Evolutionary conservation across 352 stramenopile genomes (phyloP), one percentile per base, ranked within the genome.

Genomic region (Nothophytophthora sp.): DNA sequence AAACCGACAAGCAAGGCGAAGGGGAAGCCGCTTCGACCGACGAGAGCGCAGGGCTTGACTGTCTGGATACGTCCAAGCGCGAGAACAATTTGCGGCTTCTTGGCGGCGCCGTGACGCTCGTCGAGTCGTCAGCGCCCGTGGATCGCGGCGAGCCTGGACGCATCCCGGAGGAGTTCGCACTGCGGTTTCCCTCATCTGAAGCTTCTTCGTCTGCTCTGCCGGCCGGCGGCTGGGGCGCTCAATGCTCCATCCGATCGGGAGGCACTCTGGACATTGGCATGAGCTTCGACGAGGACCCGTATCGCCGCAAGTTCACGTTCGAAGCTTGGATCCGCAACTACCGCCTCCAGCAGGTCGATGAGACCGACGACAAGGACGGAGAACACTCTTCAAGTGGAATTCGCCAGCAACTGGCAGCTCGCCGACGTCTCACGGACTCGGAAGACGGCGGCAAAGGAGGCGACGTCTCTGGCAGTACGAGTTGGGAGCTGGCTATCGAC

Each of bases 271-370:
- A 93, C 29, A 60, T 93, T 37, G 81, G 70, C 33, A 70, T 77
- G 10, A 65, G 62, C 15, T 93, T 87, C 51, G 83, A 93, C 50
- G 81, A 93, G 20, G 83, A 93, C 37, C 83, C 83, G 46, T 93
- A 92, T 47, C 72, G 83, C 16, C 76, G 83, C 27, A 83, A 89
- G 54, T 57, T 93, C 34, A 90, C 83, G 7, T 70, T 91, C 27
- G 83, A 93, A 42, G 62, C 54, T n/a, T 93, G 83, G 83, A 47
- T 90, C 20, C 76, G 77, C 28, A 87, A 89, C 59, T 77, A 74
- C 47, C 45, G 60, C 12, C 29, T 70, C 7, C 61, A 73, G 46
- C 70, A 81, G 34, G 32, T 57, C 5, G 28, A 34, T 16, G 47
- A 70, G 42, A 50, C 70, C 4, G 45, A 60, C 15, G 55, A 69